These are phyloP conservation scores for Canna indica DNA, from an alignment of 176 grass and related monocot genomes.

Conservation along the genomic window DNA sequence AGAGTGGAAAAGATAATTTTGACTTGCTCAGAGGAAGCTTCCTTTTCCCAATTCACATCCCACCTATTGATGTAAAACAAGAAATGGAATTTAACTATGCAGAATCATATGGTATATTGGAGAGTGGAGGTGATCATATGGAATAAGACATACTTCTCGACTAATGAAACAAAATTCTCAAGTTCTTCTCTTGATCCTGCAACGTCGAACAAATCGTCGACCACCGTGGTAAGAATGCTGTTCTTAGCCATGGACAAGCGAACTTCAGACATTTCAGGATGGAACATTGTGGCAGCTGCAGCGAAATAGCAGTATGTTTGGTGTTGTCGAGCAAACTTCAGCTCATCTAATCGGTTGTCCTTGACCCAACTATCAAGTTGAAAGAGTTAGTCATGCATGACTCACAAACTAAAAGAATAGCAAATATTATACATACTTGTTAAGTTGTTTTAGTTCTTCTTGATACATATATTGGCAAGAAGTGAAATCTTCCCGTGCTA, in stretches of 20 bases:
- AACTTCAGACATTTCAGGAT: constrained; percentile 40
- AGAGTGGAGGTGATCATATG: neutral
- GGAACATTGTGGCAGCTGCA: constrained; percentile 46
- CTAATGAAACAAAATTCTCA: constrained; percentile 40
- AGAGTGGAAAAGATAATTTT: constrained; percentile 57
- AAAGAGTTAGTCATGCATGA: neutral
- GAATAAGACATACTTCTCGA: constrained; percentile 41
- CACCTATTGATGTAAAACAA: constrained; percentile 32
- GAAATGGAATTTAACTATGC: neutral
- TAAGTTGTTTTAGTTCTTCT: constrained; percentile 51
- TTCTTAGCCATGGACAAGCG: constrained; percentile 53
- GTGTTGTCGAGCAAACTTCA: constrained; percentile 57
- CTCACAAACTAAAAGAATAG: neutral
- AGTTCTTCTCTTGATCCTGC: constrained; percentile 65
- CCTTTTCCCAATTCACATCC: constrained; percentile 40
- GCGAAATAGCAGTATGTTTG: constrained; percentile 57
- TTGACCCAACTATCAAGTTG: constrained; percentile 50
- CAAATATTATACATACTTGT: constrained; percentile 41
- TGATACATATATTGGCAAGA: constrained; percentile 36
- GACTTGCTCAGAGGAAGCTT: constrained; percentile 56
- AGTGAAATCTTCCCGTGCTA: constrained; percentile 44
- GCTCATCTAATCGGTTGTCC: constrained; percentile 45
- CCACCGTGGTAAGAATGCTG: constrained; percentile 47
- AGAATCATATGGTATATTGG: too few species aligned
- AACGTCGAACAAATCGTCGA: constrained; percentile 78